Evolutionary conservation across 345 rosid species (phyloP), one percentile per base, ranked within the genome.

Genomic region (Hibiscus syriacus): DNA sequence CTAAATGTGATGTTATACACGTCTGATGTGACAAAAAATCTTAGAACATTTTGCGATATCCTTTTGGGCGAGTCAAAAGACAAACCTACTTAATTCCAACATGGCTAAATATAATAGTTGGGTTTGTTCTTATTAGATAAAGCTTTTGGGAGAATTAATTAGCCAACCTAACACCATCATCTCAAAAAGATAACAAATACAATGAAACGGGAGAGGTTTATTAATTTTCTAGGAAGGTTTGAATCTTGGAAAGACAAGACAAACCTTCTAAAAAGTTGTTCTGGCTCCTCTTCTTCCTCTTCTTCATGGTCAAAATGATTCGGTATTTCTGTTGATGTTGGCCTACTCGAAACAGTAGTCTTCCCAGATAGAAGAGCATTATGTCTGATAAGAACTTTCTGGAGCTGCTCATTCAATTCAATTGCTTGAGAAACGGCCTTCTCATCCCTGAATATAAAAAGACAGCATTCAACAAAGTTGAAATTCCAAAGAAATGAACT

Each of bases 261-360:
- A 69, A 25, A 90, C 99, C 97, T 90, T 80, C 95, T 84, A 75
- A 85, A 89, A 64, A 94, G 88, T 81, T 89, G 98, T 67, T 85
- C 96, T 55, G 87, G 83, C 69, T 90, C 94, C 72, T 90, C 89
- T 70, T 88, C 94, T 57, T 84, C 95, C 68, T 80, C 86, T 34
- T 82, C 84, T 23, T 80, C 83, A 77, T 56, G 85, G 72, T 39
- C 73, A 74, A 67, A 74, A 79, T 74, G 82, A 70, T 73, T 73
- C 61, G 76, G 45, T 49, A 82, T 79, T 59, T 74, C 45, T 45
- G 83, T 79, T 56, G 83, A 50, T 22, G 74, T 48, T 14, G 79
- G 74, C 55, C 81, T 76, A 61, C 82, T 80, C 41, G 89, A 77
- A 49, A 65, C 70, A 54, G 76, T 62, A 55, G 76, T 38, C 54